Base-by-base conservation (phyloP, 2,329 filamentous ascomycete genomes). In the Aspergillus intermedius region DNA sequence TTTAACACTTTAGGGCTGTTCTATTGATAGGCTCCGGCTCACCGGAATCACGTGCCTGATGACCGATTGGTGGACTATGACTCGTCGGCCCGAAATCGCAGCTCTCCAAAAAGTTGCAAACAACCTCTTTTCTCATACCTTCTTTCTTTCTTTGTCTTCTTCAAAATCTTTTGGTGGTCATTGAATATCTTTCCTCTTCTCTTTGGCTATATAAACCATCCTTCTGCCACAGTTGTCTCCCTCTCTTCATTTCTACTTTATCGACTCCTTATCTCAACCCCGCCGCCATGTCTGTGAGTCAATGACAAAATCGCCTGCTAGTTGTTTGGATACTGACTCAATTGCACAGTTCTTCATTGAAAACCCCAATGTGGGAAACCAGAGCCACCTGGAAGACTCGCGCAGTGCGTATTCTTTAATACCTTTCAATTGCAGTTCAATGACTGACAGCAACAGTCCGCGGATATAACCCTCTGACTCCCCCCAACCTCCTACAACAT, bases 401-500 rank as follows among this genome's bases (percentile, higher is more conserved):
- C 80, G 88, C 76, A 87, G 87, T 91, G 77, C 57, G 82, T 68
- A n/a, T 52, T 25, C 25, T 22, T 49, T 23, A 28, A 46, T 48
- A 9, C n/a, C 3, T 12, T 13, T 12, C 37, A 42, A 49, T 42
- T 46, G 21, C 22, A 30, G 41, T 46, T 50, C 28, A 42, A 39
- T 34, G 32, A 21, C 44, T 39, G 39, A 21, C 43, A 10, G 44
- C 30, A 35, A 45, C 55, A 88, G 86, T 90, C 70, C 85, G 86
- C 54, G 91, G 91, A 60, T 91, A 94, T 79, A 95, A 95, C 68
- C 91, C 88, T 61, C 77, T 98, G 58, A 96, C 89, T 12, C 84
- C 93, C 5, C 93, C 93, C 53, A 88, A 95, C 64, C 83, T 98
- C 55, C 88, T 98, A 52, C 91, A 97, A 71, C 87, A 91, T 77